phyloP scores from a whole-genome alignment of 371 early-diverging fungal genomes.

The Mortierella sp. region DNA sequence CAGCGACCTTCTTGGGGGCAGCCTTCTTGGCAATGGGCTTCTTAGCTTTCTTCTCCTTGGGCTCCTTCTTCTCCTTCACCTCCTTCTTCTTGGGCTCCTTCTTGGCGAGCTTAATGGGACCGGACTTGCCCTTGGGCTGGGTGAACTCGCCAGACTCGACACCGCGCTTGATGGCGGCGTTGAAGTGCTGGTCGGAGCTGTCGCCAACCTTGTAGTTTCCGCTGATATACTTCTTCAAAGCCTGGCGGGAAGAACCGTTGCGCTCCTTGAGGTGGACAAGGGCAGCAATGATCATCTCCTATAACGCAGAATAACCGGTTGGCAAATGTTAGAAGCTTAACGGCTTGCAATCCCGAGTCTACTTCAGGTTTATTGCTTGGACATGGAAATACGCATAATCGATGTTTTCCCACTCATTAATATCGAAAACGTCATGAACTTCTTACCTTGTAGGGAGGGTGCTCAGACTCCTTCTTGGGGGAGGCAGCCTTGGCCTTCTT shows the following conservation, averaged over 20 bases:
- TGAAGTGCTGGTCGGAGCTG: conserved; percentile 72
- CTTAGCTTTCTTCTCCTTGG: conserved; percentile 57
- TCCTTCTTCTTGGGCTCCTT: conserved; percentile 67
- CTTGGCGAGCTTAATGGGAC: conserved; percentile 80
- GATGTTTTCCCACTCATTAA: too few relatives aligned
- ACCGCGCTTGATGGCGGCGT: conserved; percentile 83
- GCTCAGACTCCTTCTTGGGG: conserved; percentile 57
- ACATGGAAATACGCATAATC: not conserved
- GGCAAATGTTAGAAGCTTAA: not conserved
- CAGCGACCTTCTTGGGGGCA: conserved; percentile 46
- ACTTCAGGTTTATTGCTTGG: too few relatives aligned
- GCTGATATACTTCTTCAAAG: conserved; percentile 86
- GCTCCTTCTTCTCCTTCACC: conserved; percentile 61
- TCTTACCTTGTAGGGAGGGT: conserved; percentile 64
- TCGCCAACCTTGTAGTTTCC: conserved; percentile 79
- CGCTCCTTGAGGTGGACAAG: conserved; percentile 80
- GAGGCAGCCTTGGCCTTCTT: conserved; percentile 52
- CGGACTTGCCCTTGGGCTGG: conserved; percentile 81
- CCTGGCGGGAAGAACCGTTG: conserved; percentile 81
- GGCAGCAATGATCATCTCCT: conserved; percentile 71
- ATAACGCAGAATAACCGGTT: not conserved
- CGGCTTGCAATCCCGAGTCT: too few relatives aligned
- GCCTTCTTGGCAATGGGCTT: conserved; percentile 58
- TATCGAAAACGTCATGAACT: not conserved
- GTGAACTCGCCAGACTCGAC: conserved; percentile 71